Base-by-base conservation (phyloP, 2,329 filamentous ascomycete genomes). In the Trichoderma sp. region DNA sequence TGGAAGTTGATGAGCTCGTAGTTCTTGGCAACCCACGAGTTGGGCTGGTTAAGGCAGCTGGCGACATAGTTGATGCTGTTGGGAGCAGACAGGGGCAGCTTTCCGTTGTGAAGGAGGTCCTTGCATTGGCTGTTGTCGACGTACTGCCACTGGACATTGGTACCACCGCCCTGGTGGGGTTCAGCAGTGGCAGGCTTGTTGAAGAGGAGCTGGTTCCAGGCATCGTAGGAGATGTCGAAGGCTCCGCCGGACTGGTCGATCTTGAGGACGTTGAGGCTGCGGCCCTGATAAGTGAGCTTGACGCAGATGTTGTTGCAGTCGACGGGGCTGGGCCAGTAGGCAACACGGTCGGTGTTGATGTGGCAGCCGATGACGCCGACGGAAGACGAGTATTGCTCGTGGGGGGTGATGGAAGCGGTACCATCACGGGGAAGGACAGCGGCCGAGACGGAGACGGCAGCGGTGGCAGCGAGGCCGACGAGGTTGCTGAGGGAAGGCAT, bases 351-450 rank as follows among this genome's bases (percentile, higher is more conserved):
- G 73, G 84, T 88, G 80, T 90, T 79, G 79, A 90, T 84, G 79
- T 88, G 87, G 84, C 88, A 90, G 65, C 88, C 88, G 7, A 88
- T 80, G 4, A 89, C 88, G 61, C 88, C 88, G 73, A 88, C 79
- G 4, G 86, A 88, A 17, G 86, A 88, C 2, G 85, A 87, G 81
- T 84, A 90, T 75, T 81, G 79, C 73, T 85, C 85, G 77, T 90
- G 88, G 36, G 88, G 88, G 6, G 88, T 90, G 72, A 84, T 80
- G 74, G 76, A 78, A 73, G 77, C 79, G 70, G 77, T 76, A 73
- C 78, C 78, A 57, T 76, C 74, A 71, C 76, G 76, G 58, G 77
- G 74, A 70, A 77, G 74, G 72, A 76, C 74, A 69, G 73, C 72
- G 71, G 79, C 79, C 65, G 76, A 76, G 73, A 76, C 78, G 47